Evolutionary conservation across 371 early-diverging fungal genomes (phyloP).

Genomic region (Massospora cicadina): DNA sequence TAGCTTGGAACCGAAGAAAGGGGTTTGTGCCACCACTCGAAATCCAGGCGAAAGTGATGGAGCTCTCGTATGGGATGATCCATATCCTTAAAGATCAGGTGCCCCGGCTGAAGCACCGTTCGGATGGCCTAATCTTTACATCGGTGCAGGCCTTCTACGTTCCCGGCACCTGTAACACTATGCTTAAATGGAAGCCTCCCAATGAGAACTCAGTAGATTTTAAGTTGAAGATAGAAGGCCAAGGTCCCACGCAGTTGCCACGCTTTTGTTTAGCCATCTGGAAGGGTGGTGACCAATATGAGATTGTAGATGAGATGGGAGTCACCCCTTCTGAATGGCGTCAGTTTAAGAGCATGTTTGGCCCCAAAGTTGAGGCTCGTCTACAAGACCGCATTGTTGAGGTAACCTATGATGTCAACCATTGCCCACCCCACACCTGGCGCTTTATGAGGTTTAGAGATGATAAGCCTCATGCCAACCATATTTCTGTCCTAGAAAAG

Average conservation of each 20-base stretch:
- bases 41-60: constrained; percentile 47
- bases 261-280: constrained; percentile 32
- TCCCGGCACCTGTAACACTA: constrained; percentile 69
- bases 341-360: constrained; percentile 10
- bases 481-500: constrained; percentile 40
- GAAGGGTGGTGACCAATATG: constrained; percentile 33
- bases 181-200: constrained; percentile 99
- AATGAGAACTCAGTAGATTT: constrained; percentile 97
- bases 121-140: constrained; percentile 96
- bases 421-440: constrained; percentile 37
- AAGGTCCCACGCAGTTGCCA: constrained; percentile 19
- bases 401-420: constrained; percentile 34
- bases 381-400: constrained; percentile 51
- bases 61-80: constrained; percentile 44
- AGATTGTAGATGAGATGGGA: constrained; percentile 30
- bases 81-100: constrained; percentile 46
- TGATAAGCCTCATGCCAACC: constrained; percentile 74
- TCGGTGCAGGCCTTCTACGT: constrained; percentile 66
- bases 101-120: constrained; percentile 67
- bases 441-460: constrained; percentile 66
- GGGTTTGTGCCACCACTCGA: constrained; percentile 34
- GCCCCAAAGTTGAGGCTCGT: constrained; percentile 15
- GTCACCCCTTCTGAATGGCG: constrained; percentile 40
- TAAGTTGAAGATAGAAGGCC: constrained; percentile 28
- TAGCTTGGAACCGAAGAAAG: not conserved